These are phyloP conservation scores for Aspergillus hancockii DNA, from an alignment of 495 filamentous ascomycete genomes.

Conservation along the genomic window DNA sequence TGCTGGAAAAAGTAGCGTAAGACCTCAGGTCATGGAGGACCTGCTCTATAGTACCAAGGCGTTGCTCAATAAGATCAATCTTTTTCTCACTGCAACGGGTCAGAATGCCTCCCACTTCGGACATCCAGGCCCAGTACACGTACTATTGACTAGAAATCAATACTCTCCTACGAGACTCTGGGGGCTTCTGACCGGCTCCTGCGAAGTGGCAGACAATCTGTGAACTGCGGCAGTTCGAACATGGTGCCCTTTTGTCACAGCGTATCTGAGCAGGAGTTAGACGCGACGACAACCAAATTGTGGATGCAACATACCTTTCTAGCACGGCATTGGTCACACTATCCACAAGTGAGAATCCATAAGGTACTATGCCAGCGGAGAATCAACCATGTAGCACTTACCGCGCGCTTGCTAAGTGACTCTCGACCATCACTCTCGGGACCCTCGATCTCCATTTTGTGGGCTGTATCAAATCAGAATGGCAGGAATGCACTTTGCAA, in stretches of 20 bases:
- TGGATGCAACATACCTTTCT: slow-evolving; percentile 43
- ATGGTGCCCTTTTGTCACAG: slow-evolving; percentile 47
- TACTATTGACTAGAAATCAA: slow-evolving; percentile 72
- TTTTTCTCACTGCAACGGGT: slow-evolving; percentile 60
- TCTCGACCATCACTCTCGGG: slow-evolving; percentile 35
- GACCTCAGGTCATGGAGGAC: slow-evolving; percentile 44
- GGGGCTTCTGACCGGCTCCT: slow-evolving; percentile 58
- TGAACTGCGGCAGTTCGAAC: slow-evolving; percentile 48
- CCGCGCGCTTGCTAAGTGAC: slow-evolving; percentile 27
- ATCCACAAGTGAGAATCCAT: not conserved
- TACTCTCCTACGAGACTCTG: slow-evolving; percentile 60
- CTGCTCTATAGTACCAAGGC: slow-evolving; percentile 58
- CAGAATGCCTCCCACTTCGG: not conserved
- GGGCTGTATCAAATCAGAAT: not conserved
- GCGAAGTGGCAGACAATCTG: slow-evolving; percentile 56
- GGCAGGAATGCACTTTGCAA: not conserved
- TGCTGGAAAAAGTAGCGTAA: slow-evolving; percentile 12
- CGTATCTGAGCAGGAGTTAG: too few species aligned
- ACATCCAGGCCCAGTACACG: not conserved
- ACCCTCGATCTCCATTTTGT: slow-evolving; percentile 37
- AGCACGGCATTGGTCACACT: slow-evolving; percentile 53
- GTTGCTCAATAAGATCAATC: slow-evolving; percentile 65
- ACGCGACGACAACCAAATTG: slow-evolving; percentile 8
- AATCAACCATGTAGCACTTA: too few species aligned
- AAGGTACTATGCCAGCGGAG: slow-evolving; percentile 11